These are phyloP conservation scores for Globisporangium splendens DNA, from an alignment of 352 stramenopile species.

Conservation along the genomic window DNA sequence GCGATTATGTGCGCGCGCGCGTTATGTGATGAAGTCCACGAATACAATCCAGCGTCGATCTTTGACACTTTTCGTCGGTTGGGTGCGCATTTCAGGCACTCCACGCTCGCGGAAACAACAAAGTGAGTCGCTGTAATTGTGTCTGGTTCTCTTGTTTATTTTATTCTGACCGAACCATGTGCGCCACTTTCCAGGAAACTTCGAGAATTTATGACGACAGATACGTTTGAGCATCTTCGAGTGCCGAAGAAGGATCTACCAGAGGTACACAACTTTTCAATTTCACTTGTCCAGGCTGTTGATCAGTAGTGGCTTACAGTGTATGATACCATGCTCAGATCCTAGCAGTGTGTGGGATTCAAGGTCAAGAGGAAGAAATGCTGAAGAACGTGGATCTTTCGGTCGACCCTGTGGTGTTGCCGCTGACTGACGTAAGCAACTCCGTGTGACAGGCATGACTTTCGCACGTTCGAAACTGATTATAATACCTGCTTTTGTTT, in stretches of 20 bases:
- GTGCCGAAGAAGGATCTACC: slow-evolving; percentile 40
- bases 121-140: slow-evolving; percentile 31
- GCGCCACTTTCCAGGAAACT: slow-evolving; percentile 34
- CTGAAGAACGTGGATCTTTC: slow-evolving; percentile 55
- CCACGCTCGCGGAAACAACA: slow-evolving; percentile 52
- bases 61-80: slow-evolving; percentile 68
- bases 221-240: slow-evolving; percentile 67
- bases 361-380: slow-evolving; percentile 48
- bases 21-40: slow-evolving; percentile 68
- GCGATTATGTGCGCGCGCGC: slow-evolving; percentile 56
- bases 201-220: slow-evolving; percentile 52
- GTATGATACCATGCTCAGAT: slow-evolving; percentile 20
- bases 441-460: neutral
- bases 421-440: slow-evolving; percentile 48
- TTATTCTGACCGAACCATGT: neutral
- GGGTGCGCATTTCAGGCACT: slow-evolving; percentile 56
- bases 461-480: too few species aligned
- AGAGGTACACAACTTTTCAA: slow-evolving; percentile 17
- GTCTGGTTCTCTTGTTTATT: neutral
- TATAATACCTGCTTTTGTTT: slow-evolving; percentile 1
- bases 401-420: slow-evolving; percentile 43
- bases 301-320: neutral
- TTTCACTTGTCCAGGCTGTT: neutral
- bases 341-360: slow-evolving; percentile 46
- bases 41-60: slow-evolving; percentile 62